phyloP scores from a whole-genome alignment of 2,329 filamentous ascomycete species.

The Karstenula rhodostoma region DNA sequence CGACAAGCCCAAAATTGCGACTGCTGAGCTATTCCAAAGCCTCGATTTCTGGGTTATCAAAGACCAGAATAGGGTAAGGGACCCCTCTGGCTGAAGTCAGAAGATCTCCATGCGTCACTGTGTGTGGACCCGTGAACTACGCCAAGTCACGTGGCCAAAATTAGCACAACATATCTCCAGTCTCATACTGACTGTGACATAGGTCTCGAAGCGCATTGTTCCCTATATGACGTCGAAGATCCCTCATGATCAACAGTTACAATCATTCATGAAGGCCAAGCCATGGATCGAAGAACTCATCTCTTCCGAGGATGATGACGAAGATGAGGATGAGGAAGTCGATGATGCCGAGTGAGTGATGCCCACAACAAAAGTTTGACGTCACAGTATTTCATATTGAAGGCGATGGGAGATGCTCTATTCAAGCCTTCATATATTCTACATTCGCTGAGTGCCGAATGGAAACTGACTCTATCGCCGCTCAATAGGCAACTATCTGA shows the following conservation, averaged over 20 bases:
- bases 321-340: slow-evolving; percentile 1
- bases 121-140: no score
- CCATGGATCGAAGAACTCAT: slow-evolving; percentile 12
- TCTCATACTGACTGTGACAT: background rate
- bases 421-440: background rate
- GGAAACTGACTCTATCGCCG: background rate
- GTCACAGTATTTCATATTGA: background rate
- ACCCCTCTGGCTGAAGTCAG: background rate
- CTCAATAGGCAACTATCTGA: background rate
- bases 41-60: slow-evolving; percentile 14
- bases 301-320: background rate
- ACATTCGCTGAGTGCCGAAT: background rate
- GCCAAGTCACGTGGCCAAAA: background rate
- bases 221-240: slow-evolving; percentile 8
- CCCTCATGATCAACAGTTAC: background rate
- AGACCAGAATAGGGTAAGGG: background rate
- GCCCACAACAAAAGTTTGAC: background rate
- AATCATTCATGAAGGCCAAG: slow-evolving; percentile 1
- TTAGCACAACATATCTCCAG: background rate
- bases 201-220: slow-evolving; percentile 4
- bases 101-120: no score
- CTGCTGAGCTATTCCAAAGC: slow-evolving; percentile 3
- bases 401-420: background rate
- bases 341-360: background rate
- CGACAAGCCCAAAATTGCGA: slow-evolving; percentile 1